These are phyloP conservation scores for Brassica hybrid DNA, from an alignment of 441 rosid genomes.

Conservation along the genomic window DNA sequence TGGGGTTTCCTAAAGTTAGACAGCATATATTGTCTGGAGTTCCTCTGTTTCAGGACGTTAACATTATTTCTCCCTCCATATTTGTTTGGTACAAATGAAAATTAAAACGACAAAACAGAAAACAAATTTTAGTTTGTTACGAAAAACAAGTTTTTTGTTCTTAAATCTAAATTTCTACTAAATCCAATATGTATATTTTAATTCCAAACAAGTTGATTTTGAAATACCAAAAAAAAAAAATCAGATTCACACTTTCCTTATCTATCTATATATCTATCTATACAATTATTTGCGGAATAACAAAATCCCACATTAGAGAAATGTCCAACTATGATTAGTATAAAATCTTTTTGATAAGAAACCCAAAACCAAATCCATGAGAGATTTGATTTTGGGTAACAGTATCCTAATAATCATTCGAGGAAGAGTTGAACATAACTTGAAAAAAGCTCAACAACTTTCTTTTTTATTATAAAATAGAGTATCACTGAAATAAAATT, in stretches of 20 bases:
- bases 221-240: not conserved
- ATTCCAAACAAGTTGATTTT: not conserved
- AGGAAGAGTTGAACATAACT: no score
- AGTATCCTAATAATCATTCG: no score
- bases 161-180: not conserved
- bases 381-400: no score
- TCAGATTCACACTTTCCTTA: not conserved
- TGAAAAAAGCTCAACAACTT: no score
- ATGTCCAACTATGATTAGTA: no score
- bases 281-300: no score
- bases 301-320: no score
- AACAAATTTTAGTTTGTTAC: slow-evolving; percentile 26
- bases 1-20: slow-evolving; percentile 46
- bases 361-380: no score
- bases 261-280: not conserved
- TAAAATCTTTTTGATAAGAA: no score
- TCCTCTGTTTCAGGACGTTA: slow-evolving; percentile 66
- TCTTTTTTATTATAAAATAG: no score
- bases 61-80: slow-evolving; percentile 26
- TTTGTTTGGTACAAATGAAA: not conserved
- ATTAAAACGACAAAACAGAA: slow-evolving; percentile 42
- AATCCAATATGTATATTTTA: not conserved
- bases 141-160: not conserved
- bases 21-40: slow-evolving; percentile 46
- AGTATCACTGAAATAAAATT: no score